Base-by-base conservation (phyloP, 2,329 filamentous ascomycete genomes). In the Calonectria pseudoreteaudii region DNA sequence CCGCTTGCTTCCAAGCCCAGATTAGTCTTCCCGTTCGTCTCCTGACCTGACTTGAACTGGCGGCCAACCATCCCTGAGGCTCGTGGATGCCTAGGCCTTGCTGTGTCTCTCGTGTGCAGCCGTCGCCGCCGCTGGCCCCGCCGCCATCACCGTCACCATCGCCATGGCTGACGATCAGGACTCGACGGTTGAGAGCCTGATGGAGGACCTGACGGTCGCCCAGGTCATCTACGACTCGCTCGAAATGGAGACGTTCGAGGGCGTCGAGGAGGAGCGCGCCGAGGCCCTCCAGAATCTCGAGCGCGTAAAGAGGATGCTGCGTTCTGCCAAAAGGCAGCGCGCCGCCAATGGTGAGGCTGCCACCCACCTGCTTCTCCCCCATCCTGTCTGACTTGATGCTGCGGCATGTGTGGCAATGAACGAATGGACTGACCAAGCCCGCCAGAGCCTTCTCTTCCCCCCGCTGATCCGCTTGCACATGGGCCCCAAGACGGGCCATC, bases 171-270 rank as follows among this genome's bases (percentile, higher is more conserved):
- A 68, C 65, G 53, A 41, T 75, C 79, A 31, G 58, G 70, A 74
- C 6, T 64, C 76, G 71, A 75, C 70, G 13, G 62, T 82, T 23
- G 77, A 81, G 60, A 80, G 78, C 23, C 76, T 88, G 26, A 76
- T 75, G 23, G 85, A 87, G 62, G 87, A 89, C 70, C 79, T 89
- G 73, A 81, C 77, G 38, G 82, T 88, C 26, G 85, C 88, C 72
- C 81, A 81, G 60, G 85, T 86, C 65, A 83, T 89, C 26, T 81
- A 89, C 4, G 75, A 79, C 10, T 89, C 87, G 2, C 83, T 90
- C n/a, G 49, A 74, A 26, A 74, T 67, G 30, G 77, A 77, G 41
- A 67, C 73, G 9, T 80, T 79, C 67, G 78, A 81, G 8, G 82
- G 78, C 20, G 81, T 81, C 44, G 83, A 85, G 38, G 71, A 77